phyloP scores from a whole-genome alignment of 345 rosid genomes.

The Salix caprea region DNA sequence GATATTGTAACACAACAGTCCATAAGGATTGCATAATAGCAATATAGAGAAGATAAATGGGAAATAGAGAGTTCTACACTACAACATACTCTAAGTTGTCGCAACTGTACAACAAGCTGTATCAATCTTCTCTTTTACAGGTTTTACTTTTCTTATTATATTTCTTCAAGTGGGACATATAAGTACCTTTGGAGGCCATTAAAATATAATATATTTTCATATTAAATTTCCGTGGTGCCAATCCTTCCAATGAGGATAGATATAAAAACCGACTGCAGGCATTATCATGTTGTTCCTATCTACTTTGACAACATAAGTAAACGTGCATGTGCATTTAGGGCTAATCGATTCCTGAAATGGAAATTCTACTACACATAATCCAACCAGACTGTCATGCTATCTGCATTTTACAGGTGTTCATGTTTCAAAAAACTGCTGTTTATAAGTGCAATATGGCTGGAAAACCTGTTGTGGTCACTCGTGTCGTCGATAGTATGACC shows the following conservation, averaged over 20 bases:
- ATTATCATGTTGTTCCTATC: background rate
- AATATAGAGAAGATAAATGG: background rate
- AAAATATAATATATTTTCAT: background rate
- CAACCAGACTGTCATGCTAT: background rate
- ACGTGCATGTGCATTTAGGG: background rate
- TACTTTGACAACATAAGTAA: background rate
- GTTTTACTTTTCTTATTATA: background rate
- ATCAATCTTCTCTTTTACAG: background rate
- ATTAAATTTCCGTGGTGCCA: background rate
- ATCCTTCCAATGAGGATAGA: background rate
- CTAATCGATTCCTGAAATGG: background rate
- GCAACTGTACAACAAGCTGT: background rate
- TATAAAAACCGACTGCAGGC: background rate
- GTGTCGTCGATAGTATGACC: slow-evolving; percentile 97
- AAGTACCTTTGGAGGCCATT: background rate
- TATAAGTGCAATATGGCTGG: slow-evolving; percentile 96
- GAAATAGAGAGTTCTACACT: background rate
- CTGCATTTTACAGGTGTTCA: slow-evolving; percentile 57
- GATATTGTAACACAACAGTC: background rate
- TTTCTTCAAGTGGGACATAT: background rate
- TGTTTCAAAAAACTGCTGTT: slow-evolving; percentile 87
- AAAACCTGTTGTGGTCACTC: slow-evolving; percentile 86
- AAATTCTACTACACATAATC: background rate
- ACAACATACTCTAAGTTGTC: background rate
- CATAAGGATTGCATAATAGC: background rate